These are phyloP conservation scores for Dictyostelium intermedium DNA, from an alignment of 78 protist species.

Conservation along the genomic window DNA sequence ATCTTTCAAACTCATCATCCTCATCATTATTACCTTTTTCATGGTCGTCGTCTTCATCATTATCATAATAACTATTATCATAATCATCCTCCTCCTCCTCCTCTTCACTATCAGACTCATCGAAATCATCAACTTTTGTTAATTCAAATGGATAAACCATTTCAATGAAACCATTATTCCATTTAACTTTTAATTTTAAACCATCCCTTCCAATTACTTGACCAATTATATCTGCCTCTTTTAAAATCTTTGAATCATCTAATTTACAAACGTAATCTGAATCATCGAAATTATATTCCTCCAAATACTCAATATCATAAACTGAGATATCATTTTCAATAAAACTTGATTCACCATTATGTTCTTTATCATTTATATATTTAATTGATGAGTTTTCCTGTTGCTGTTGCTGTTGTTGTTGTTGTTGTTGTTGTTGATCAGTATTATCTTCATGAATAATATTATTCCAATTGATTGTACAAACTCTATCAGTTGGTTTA, in stretches of 20 bases:
- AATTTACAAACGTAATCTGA: slow-evolving; percentile 59
- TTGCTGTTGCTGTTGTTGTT: too few relatives aligned
- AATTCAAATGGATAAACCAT: slow-evolving; percentile 19
- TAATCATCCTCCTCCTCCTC: neutral
- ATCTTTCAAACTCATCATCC: neutral
- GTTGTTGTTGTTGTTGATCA: too few relatives aligned
- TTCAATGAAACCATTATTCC: slow-evolving; percentile 40
- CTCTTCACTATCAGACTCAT: slow-evolving; percentile 18
- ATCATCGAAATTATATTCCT: slow-evolving; percentile 52
- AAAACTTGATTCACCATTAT: neutral
- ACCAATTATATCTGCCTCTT: slow-evolving; percentile 31
- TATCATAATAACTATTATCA: neutral
- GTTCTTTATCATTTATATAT: neutral
- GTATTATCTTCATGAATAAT: neutral
- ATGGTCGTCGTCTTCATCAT: too few relatives aligned
- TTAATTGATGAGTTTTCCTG: neutral
- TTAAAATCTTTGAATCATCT: neutral
- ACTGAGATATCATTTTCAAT: slow-evolving; percentile 43
- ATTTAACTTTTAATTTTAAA: neutral
- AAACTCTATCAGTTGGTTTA: slow-evolving; percentile 26
- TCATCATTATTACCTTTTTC: too few relatives aligned
- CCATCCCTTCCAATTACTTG: slow-evolving; percentile 59
- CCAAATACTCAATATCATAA: slow-evolving; percentile 34
- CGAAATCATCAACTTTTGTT: slow-evolving; percentile 3
- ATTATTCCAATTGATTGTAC: slow-evolving; percentile 46